phyloP scores from a whole-genome alignment of 1,139 yeast genomes.

The Geotrichum carabidarum region DNA sequence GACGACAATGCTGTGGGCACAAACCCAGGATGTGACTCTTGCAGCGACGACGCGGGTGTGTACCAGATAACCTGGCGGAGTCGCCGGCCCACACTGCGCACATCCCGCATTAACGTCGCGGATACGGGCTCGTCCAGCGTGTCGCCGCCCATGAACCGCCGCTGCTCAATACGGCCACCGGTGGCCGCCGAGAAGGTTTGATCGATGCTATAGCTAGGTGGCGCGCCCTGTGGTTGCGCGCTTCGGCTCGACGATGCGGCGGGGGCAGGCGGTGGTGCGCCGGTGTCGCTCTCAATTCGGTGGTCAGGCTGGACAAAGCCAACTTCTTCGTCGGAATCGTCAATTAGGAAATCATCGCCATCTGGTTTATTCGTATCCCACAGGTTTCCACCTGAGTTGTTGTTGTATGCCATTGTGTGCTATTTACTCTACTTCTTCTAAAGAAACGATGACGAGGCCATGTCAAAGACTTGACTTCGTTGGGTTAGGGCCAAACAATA shows the following conservation, averaged over 20 bases:
- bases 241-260: slow-evolving; percentile 11
- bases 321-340: slow-evolving; percentile 24
- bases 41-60: slow-evolving; percentile 23
- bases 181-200: slow-evolving; percentile 18
- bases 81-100: slow-evolving; percentile 59
- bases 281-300: slow-evolving; percentile 27
- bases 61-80: slow-evolving; percentile 73
- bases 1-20: slow-evolving; percentile 13
- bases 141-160: slow-evolving; percentile 76
- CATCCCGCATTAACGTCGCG: slow-evolving; percentile 62
- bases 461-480: background rate
- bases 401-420: slow-evolving; percentile 23
- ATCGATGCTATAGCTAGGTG: slow-evolving; percentile 21
- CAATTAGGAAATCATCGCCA: slow-evolving; percentile 22
- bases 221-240: slow-evolving; percentile 20
- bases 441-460: slow-evolving; percentile 5
- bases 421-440: too few species aligned
- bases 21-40: slow-evolving; percentile 15
- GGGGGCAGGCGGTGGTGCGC: slow-evolving; percentile 10
- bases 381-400: slow-evolving; percentile 14
- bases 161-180: slow-evolving; percentile 57
- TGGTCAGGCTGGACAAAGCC: slow-evolving; percentile 22
- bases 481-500: background rate
- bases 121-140: slow-evolving; percentile 80
- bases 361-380: slow-evolving; percentile 20